phyloP scores from a whole-genome alignment of 176 grass and related monocot genomes.

The Oryza punctata region DNA sequence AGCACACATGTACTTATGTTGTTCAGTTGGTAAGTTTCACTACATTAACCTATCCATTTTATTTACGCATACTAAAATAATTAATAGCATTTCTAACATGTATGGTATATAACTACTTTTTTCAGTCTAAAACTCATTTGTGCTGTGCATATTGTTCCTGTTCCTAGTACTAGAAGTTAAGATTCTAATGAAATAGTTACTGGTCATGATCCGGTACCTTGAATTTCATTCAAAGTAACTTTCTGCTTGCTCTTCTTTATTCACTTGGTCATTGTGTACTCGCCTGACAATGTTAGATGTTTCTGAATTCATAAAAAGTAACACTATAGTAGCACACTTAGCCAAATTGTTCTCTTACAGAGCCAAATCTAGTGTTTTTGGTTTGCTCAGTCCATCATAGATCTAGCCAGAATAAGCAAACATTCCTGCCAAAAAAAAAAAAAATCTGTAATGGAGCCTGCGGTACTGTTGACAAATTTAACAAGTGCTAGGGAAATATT shows the following conservation, averaged over 20 bases:
- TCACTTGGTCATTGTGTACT: constrained; percentile 14
- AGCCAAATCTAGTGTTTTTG: not conserved
- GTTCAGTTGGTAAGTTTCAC: constrained; percentile 74
- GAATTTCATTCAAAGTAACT: not conserved
- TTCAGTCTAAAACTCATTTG: not conserved
- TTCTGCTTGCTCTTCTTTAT: not conserved
- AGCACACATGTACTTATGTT: constrained; percentile 72
- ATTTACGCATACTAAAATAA: not conserved
- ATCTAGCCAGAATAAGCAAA: not conserved
- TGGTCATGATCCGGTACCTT: not conserved
- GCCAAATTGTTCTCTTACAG: constrained; percentile 13
- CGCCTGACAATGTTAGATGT: not conserved
- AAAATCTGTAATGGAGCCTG: constrained; percentile 18
- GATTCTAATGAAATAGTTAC: not conserved
- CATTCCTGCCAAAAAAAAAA: not conserved
- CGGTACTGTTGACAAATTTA: not conserved
- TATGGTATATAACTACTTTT: not conserved
- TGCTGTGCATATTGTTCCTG: not conserved
- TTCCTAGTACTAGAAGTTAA: constrained; percentile 5
- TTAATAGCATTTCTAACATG: constrained; percentile 19
- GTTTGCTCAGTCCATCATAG: constrained; percentile 5
- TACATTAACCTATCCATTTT: constrained; percentile 4
- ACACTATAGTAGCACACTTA: not conserved
- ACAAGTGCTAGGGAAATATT: not conserved
- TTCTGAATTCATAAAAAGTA: not conserved